Percentiles rank a stretch among this genome's conserved stretches.
Conservation (phyloP, 495 filamentous ascomycete species). For the Daldinia grandis region DNA sequence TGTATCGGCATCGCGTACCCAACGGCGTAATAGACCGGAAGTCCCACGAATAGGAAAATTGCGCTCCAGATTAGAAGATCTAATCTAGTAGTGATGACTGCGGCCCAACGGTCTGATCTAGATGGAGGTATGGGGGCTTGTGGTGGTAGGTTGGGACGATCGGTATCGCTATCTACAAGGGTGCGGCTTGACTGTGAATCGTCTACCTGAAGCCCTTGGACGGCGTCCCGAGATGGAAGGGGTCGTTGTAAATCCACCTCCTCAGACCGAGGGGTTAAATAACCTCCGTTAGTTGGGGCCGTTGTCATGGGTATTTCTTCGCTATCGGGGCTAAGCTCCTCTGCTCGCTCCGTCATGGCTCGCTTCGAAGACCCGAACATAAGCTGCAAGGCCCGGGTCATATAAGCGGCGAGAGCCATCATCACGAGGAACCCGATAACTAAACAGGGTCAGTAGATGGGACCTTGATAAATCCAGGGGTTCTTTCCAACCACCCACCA, state of each 20-base stretch:
- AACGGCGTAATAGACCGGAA: conserved; percentile 59
- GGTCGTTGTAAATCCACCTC: conserved; percentile 29
- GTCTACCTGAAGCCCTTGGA: conserved; percentile 12
- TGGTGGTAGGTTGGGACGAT: neutral
- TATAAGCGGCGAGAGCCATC: conserved; percentile 56
- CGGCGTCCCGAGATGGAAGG: conserved; percentile 22
- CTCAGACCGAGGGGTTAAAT: conserved; percentile 15
- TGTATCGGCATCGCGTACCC: conserved; percentile 65
- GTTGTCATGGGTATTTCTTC: conserved; percentile 53
- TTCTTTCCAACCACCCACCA: conserved; percentile 43
- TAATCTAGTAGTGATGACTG: conserved; percentile 50
- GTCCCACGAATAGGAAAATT: conserved; percentile 57
- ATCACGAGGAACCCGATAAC: conserved; percentile 62
- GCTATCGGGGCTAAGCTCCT: conserved; percentile 55
- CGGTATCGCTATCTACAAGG: neutral
- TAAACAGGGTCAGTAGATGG: conserved; percentile 23
- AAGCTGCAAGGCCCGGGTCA: conserved; percentile 59
- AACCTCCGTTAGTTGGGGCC: conserved; percentile 4
- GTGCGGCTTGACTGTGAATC: neutral
- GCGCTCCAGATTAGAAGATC: conserved; percentile 52
- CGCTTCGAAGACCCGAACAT: conserved; percentile 58
- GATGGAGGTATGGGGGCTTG: conserved; percentile 53
- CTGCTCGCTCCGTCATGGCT: conserved; percentile 56
- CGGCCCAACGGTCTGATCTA: conserved; percentile 56
- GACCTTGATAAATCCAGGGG: neutral